A percentile compares a stretch with the other conserved stretches of the same genome.
Evolutionary conservation across 441 rosid species (phyloP).

Genomic region (Populus hybrid): DNA sequence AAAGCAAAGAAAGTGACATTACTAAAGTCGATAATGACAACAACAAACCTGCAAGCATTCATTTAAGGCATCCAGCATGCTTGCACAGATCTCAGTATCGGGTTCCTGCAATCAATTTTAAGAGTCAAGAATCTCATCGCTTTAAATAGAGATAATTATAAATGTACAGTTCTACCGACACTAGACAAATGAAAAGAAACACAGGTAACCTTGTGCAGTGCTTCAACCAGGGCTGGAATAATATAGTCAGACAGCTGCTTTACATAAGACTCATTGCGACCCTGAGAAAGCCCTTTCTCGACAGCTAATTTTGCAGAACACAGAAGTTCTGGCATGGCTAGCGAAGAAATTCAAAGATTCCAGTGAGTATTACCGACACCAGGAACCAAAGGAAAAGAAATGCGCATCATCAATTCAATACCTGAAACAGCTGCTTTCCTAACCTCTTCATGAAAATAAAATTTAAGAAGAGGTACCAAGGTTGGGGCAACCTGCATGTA

Average conservation of each 20-base stretch:
- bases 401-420: conserved; percentile 21
- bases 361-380: not conserved
- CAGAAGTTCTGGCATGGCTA: conserved; percentile 98
- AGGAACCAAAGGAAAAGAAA: not conserved
- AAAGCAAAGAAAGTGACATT: not conserved
- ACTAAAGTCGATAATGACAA: not conserved
- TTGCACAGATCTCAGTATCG: conserved; percentile 93
- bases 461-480: conserved; percentile 90
- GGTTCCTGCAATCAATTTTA: conserved; percentile 73
- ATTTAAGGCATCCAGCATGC: conserved; percentile 91
- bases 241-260: conserved; percentile 92
- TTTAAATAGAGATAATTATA: not conserved
- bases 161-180: conserved; percentile 2
- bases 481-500: conserved; percentile 84
- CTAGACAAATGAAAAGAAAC: not conserved
- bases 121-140: conserved; percentile 9
- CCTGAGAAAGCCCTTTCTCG: conserved; percentile 84
- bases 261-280: conserved; percentile 79
- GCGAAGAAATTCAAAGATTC: not conserved
- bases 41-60: conserved; percentile 94
- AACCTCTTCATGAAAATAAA: conserved; percentile 98
- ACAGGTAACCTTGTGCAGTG: conserved; percentile 73
- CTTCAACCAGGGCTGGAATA: conserved; percentile 90
- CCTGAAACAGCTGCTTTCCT: conserved; percentile 99
- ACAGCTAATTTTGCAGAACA: conserved; percentile 95